phyloP scores from a whole-genome alignment of 108 stramenopile genomes.

The Hondaea fermentalgiana region DNA sequence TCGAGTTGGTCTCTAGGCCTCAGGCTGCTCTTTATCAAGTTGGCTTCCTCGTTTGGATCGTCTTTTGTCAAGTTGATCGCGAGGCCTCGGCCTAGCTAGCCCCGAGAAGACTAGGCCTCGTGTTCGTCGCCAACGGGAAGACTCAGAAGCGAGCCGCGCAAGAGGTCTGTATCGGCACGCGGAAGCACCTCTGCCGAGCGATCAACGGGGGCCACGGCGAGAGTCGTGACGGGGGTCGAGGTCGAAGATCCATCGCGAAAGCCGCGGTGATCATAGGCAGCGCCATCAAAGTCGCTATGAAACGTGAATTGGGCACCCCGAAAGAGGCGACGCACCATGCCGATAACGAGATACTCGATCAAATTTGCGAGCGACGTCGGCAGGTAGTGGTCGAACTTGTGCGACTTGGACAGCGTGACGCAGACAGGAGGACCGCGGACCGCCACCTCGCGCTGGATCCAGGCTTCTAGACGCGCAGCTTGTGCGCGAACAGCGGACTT shows the following conservation, averaged over 20 bases:
- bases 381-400: neutral
- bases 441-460: neutral
- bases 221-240: neutral
- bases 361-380: neutral
- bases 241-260: neutral
- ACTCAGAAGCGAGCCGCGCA: too few relatives aligned
- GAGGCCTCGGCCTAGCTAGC: too few relatives aligned
- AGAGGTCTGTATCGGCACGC: too few relatives aligned
- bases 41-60: too few relatives aligned
- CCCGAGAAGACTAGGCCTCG: too few relatives aligned
- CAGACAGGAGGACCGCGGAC: neutral
- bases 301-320: neutral
- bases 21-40: too few relatives aligned
- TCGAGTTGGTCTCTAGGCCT: too few relatives aligned
- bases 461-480: neutral
- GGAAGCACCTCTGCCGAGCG: too few relatives aligned
- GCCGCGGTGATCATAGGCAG: neutral
- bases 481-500: neutral
- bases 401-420: neutral
- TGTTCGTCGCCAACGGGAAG: too few relatives aligned
- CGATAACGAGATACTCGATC: neutral
- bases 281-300: neutral
- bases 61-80: too few relatives aligned
- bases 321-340: neutral
- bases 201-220: neutral